Evolutionary conservation across 2,329 filamentous ascomycete genomes (phyloP).

Genomic region (Colletotrichum limetticola): DNA sequence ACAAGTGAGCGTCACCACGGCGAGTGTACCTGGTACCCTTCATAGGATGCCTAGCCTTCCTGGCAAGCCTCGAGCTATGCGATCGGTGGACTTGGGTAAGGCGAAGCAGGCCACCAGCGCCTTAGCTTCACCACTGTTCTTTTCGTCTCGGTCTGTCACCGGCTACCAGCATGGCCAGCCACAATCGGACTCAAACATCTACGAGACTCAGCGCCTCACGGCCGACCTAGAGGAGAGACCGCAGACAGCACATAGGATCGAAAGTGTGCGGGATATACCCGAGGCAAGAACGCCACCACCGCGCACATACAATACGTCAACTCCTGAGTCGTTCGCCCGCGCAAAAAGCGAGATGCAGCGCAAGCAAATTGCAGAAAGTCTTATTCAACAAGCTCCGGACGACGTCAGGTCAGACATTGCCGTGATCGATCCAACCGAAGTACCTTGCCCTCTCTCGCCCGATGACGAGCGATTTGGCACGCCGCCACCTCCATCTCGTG

Average conservation of each 20-base stretch:
- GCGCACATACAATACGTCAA: conserved; percentile 50
- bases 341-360: conserved; percentile 47
- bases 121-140: conserved; percentile 50
- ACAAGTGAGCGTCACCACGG: conserved; percentile 71
- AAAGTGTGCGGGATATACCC: conserved; percentile 42
- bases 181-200: conserved; percentile 57
- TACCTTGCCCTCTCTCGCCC: conserved; percentile 58
- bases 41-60: conserved; percentile 47
- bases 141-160: conserved; percentile 50
- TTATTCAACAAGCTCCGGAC: conserved; percentile 41
- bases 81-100: conserved; percentile 54
- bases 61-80: conserved; percentile 54
- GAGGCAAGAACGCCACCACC: conserved; percentile 50
- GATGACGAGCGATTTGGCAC: conserved; percentile 49
- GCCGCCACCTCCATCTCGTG: conserved; percentile 48
- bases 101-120: conserved; percentile 41
- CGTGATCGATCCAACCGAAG: conserved; percentile 42
- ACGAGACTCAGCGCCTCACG: conserved; percentile 47
- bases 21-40: conserved; percentile 69
- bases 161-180: conserved; percentile 56
- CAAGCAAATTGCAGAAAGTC: conserved; percentile 46
- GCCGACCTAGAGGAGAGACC: conserved; percentile 57
- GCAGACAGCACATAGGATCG: conserved; percentile 57
- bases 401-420: conserved; percentile 22
- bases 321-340: conserved; percentile 51